Conservation (phyloP, 176 grass and related monocot species). For the Triticum timopheevii region DNA sequence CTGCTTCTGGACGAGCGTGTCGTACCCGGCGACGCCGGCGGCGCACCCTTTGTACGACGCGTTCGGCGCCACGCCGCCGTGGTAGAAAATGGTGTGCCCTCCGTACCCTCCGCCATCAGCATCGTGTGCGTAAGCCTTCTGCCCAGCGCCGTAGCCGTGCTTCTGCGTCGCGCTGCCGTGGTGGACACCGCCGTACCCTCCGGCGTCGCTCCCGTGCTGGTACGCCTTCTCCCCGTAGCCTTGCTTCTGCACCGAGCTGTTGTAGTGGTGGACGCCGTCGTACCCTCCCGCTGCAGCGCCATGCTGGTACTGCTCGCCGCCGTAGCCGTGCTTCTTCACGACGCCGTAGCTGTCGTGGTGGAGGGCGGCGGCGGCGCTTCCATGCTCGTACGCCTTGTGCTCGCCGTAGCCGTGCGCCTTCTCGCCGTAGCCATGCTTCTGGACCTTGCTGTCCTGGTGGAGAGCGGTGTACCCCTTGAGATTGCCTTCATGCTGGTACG, state of each 20-base stretch:
- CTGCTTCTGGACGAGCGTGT: neutral
- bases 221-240: neutral
- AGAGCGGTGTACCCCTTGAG: too few species aligned
- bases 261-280: neutral
- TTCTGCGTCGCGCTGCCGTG: too few species aligned
- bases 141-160: neutral
- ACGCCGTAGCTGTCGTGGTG: too few species aligned
- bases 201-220: neutral
- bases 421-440: neutral
- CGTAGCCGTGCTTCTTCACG: neutral
- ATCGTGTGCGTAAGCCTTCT: neutral
- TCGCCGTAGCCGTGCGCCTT: conserved; percentile 2
- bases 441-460: too few species aligned
- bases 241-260: neutral
- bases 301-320: neutral
- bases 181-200: neutral
- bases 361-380: too few species aligned
- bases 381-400: neutral
- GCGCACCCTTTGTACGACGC: too few species aligned
- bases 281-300: neutral
- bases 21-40: neutral
- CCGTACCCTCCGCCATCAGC: neutral
- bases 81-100: neutral
- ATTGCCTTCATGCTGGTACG: neutral
- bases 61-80: too few species aligned